Evolutionary conservation across 2,329 filamentous ascomycete species (phyloP), one percentile per base, ranked within the genome.

Genomic region (Cercospora sojina): DNA sequence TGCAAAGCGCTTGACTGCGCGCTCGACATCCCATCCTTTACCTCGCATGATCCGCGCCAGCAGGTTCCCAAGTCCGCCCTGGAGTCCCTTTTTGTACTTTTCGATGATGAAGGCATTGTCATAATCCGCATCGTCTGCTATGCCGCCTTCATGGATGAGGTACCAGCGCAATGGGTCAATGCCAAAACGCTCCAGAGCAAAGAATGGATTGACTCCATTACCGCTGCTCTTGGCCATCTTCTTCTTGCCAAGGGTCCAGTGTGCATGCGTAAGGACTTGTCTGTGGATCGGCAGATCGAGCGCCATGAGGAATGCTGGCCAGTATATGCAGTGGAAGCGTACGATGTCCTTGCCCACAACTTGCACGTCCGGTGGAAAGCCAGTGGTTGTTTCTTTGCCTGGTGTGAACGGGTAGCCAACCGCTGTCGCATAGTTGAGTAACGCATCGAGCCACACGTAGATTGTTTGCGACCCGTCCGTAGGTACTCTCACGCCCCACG

Each of bases 141-240:
- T 87, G 23, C 89, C 91, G 49, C 92, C 93, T 68, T 93, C 90
- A 68, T 90, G 87, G 69, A 92, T 87, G 70, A 99, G 86, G 78
- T 94, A 99, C 80, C 91, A 98, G 9, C 95, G 90, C 84, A 99
- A 88, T 0, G 89, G 85, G 77, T 99, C 96, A 4, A 93, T 83
- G 2, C 92, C 93, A 80, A 93, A 99, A 6, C 93, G 87, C 69
- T 97, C 90, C 57, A 98, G 86, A 12, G 95, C 95, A 72, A 92
- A 92, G 76, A 96, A 93, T 0, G 95, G 95, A 75, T 97, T 95
- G 51, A 99, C 94, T 1, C 96, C 94, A 77, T 97, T 97, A 69
- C 95, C 95, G 2, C 90, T 87, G 1, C 92, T 96, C 79, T 99
- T 99, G 68, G 93, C 94, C 93, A 99, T 99, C 79, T 99, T 99